phyloP scores from a whole-genome alignment of 208 protist species.

The Acanthamoeba polyphaga region DNA sequence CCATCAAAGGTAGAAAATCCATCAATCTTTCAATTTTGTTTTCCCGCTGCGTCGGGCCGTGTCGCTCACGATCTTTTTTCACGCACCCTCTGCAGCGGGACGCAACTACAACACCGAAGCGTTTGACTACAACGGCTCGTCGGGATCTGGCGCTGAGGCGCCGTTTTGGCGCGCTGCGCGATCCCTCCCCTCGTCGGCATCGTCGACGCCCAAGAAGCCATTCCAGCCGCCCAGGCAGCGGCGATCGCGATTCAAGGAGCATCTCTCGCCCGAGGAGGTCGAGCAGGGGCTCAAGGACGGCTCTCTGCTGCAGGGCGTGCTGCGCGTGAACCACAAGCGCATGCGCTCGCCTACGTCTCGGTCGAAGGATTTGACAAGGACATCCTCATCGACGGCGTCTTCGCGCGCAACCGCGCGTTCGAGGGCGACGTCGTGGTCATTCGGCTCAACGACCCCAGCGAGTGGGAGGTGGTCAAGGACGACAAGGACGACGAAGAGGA shows the following conservation, averaged over 20 bases:
- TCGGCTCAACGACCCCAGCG: conserved; percentile 67
- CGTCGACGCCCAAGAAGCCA: neutral
- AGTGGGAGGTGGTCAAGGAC: conserved; percentile 69
- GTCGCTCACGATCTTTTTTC: neutral
- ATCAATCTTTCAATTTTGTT: too few relatives aligned
- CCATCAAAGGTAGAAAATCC: neutral
- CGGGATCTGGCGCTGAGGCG: neutral
- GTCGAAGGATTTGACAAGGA: conserved; percentile 80
- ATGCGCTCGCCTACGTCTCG: conserved; percentile 82
- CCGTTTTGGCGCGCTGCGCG: neutral
- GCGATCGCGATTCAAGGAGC: conserved; percentile 57
- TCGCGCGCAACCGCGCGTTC: conserved; percentile 83
- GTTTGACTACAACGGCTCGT: neutral
- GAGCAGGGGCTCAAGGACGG: conserved; percentile 71
- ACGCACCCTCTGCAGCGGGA: neutral
- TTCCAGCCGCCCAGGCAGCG: neutral
- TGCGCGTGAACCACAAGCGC: conserved; percentile 83
- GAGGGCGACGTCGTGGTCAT: conserved; percentile 84
- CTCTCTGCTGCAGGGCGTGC: conserved; percentile 45
- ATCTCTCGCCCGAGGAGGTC: conserved; percentile 49
- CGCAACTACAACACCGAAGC: conserved; percentile 26
- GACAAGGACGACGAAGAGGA: conserved; percentile 70
- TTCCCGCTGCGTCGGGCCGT: too few relatives aligned
- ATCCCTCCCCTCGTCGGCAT: neutral
- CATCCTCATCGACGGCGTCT: conserved; percentile 77